Evolutionary conservation across 768 basidiomycete species (phyloP).

Genomic region (Lactarius deliciosus): DNA sequence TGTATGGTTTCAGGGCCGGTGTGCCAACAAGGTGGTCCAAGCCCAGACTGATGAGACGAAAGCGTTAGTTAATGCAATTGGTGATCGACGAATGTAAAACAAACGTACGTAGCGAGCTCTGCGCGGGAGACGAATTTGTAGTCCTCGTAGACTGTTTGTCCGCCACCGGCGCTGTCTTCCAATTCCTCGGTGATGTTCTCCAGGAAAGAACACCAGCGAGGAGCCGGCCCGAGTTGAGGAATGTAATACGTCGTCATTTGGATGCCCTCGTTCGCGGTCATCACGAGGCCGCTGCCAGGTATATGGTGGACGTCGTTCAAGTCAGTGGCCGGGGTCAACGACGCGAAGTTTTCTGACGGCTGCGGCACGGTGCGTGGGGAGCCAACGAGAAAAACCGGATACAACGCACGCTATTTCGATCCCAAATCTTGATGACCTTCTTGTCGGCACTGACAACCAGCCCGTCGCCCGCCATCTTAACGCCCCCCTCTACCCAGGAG

Average conservation of each 20-base stretch:
- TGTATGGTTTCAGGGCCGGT: constrained; percentile 94
- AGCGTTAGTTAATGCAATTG: constrained; percentile 10
- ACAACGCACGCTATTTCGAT: constrained; percentile 68
- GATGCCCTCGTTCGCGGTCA: constrained; percentile 96
- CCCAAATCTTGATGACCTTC: constrained; percentile 98
- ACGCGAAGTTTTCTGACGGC: constrained; percentile 85
- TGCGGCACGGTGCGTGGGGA: constrained; percentile 36
- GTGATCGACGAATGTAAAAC: constrained; percentile 6
- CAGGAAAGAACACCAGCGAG: constrained; percentile 95
- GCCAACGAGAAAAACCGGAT: constrained; percentile 41
- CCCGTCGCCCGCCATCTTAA: constrained; percentile 79
- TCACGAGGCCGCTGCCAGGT: constrained; percentile 82
- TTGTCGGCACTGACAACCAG: constrained; percentile 91
- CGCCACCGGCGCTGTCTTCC: constrained; percentile 81
- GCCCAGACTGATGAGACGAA: constrained; percentile 61
- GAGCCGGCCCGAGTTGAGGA: constrained; percentile 94
- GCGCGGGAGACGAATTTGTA: constrained; percentile 93
- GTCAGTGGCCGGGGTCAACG: constrained; percentile 87
- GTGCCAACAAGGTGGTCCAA: constrained; percentile 94
- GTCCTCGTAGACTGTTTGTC: constrained; percentile 77
- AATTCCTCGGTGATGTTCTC: constrained; percentile 99
- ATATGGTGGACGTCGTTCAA: constrained; percentile 90
- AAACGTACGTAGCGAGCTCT: constrained; percentile 78
- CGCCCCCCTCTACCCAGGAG: constrained; percentile 87
- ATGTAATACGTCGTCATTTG: constrained; percentile 94